Evolutionary conservation across 805 yeast species (phyloP).

Genomic region (Kuraishia hungarica): DNA sequence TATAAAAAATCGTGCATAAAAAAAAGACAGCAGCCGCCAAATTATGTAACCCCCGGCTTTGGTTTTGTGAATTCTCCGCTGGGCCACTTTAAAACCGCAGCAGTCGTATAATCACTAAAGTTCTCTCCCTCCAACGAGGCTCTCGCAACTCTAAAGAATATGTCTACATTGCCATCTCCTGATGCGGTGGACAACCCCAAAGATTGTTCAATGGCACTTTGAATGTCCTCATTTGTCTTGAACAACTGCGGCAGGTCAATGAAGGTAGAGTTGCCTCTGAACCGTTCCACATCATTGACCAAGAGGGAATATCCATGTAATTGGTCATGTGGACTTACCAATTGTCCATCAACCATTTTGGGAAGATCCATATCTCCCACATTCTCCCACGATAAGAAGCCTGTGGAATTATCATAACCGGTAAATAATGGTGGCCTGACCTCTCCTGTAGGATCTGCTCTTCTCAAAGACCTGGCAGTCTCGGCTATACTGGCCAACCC

Average conservation of each 20-base stretch:
- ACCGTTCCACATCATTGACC: slow-evolving; percentile 73
- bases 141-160: slow-evolving; percentile 52
- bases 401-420: slow-evolving; percentile 22
- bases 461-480: slow-evolving; percentile 51
- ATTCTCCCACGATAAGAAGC: slow-evolving; percentile 28
- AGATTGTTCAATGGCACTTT: not conserved
- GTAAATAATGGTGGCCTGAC: slow-evolving; percentile 42
- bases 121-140: slow-evolving; percentile 23
- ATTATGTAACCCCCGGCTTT: slow-evolving; percentile 38
- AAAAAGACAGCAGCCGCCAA: too few relatives aligned
- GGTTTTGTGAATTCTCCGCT: slow-evolving; percentile 45
- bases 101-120: slow-evolving; percentile 58
- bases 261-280: slow-evolving; percentile 42
- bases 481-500: slow-evolving; percentile 87
- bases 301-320: slow-evolving; percentile 53
- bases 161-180: slow-evolving; percentile 20
- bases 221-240: slow-evolving; percentile 18
- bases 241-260: slow-evolving; percentile 33
- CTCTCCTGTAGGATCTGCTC: slow-evolving; percentile 66
- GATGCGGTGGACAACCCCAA: slow-evolving; percentile 22
- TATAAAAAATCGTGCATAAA: too few relatives aligned
- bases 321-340: slow-evolving; percentile 16
- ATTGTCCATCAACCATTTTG: slow-evolving; percentile 15
- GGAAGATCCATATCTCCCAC: slow-evolving; percentile 8
- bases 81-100: slow-evolving; percentile 55